phyloP scores from a whole-genome alignment of 2,329 filamentous ascomycete genomes.

The Colletotrichum aenigma region DNA sequence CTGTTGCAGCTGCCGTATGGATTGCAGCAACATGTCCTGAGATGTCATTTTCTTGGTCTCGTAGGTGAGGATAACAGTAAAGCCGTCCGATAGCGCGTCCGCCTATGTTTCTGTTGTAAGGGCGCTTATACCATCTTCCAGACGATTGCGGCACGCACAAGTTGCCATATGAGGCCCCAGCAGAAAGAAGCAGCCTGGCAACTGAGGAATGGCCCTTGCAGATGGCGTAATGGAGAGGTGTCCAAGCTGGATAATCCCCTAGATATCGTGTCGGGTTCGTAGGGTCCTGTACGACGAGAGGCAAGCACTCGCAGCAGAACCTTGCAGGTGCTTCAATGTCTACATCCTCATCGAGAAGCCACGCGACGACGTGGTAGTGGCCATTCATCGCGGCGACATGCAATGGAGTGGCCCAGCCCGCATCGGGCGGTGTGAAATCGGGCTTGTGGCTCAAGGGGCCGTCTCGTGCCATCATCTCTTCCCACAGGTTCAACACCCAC shows the following conservation, averaged over 20 bases:
- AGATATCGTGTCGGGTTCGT: not conserved
- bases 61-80: not conserved
- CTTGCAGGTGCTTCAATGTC: not conserved
- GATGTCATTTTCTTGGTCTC: not conserved
- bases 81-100: not conserved
- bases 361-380: not conserved
- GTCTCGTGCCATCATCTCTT: not conserved
- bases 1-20: not conserved
- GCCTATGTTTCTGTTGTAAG: not conserved
- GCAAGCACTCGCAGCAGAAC: not conserved
- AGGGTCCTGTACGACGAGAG: not conserved
- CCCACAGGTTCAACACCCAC: not conserved
- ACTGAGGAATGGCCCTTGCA: not conserved
- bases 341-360: not conserved
- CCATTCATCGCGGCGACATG: not conserved
- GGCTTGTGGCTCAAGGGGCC: not conserved
- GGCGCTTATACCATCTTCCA: not conserved
- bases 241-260: not conserved
- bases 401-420: not conserved
- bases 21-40: not conserved
- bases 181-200: not conserved
- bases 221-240: not conserved
- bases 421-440: not conserved
- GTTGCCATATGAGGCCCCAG: not conserved
- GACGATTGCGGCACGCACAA: not conserved